Evolutionary conservation across 352 stramenopile genomes (phyloP), one percentile per base, ranked within the genome.

Genomic region (Discostella stelligera): DNA sequence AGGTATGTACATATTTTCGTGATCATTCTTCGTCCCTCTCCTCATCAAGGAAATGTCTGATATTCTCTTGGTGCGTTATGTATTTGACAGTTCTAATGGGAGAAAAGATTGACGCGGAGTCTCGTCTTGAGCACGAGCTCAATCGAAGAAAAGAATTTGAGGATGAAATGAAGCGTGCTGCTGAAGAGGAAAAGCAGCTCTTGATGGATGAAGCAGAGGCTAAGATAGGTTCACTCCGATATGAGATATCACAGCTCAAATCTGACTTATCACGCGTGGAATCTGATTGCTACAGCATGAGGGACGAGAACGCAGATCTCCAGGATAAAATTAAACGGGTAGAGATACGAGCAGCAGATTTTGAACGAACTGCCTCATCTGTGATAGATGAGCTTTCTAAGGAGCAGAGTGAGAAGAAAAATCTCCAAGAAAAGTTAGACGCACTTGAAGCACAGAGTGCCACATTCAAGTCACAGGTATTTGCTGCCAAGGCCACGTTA

Each of bases 101-200:
- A 52, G 85, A 91, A 66, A 88, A 89, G 18, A 49, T 79, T 60
- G 72, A 85, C 6, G 72, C 61, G 3, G 72, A 85, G 60, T 73
- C 62, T 27, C 72, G 73, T 49, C 55, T 85, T 14, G 66, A 85
- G 37, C 21, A 46, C 37, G 72, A 85, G 62, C 62, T 85, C n/a
- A 71, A 58, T 25, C 76, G 52, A 21, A 56, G 54, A 23, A 71
- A 75, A 23, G 66, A 81, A 20, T 49, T 74, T 21, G 78, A 85
- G 32, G 68, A 85, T 62, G 62, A 74, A 76, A 37, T 85, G 2
- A 77, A 72, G 30, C 66, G 25, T 18, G 60, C 63, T n/a, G 67
- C 74, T 21, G 78, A 82, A 39, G 78, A 85, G 58, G 78, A 85
- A 50, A 81, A 85, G 20, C 55, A 79, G 32, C 39, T 63, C 1